Evolutionary conservation across 2,329 filamentous ascomycete species (phyloP), one percentile per base, ranked within the genome.

Genomic region (Lachnellula subtilissima): DNA sequence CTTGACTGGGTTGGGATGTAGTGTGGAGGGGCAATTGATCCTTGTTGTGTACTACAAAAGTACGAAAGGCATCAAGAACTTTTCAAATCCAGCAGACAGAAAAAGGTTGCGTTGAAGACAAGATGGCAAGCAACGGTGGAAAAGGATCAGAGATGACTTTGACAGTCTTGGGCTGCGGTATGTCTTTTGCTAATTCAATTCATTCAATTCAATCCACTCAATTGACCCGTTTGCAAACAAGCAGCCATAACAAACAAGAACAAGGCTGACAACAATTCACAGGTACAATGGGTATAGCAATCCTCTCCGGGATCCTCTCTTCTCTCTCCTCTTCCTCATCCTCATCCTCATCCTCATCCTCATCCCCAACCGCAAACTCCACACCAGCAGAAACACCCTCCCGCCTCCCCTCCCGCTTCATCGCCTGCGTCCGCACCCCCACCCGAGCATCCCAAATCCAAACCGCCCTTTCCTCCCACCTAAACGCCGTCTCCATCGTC

Each of bases 271-370:
- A 28, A 28, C 32, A 42, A 57, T 15, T 45, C 39, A 15, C 50
- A 91, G 88, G 89, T 62, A 92, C 86, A 52, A 89, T 96, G 84
- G 91, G 91, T 57, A 89, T 89, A 58, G 89, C 89, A 56, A 92
- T 96, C 64, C 82, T 95, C 55, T 85, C 82, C 53, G 91, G 90
- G 61, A 87, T 96, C 68, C 81, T 95, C 64, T 78, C 83, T 58
- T 89, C 88, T 11, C 79, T 94, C 46, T 75, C 76, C 40, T 78
- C 77, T 73, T 22, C 22, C 46, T 75, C 76, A 39, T 78, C 77
- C 73, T 22, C 22, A 22, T 2, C 22, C 2, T 4, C 22, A 22
- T 5, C 35, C 9, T 1, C 35, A 37, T 5, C 4, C 35, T 2
- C 35, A 15, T 11, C 9, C 35, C n/a, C n/a, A n/a, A 37, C 9